These are phyloP conservation scores for Knufia fluminis DNA, from an alignment of 2,329 filamentous ascomycete species.

Conservation along the genomic window DNA sequence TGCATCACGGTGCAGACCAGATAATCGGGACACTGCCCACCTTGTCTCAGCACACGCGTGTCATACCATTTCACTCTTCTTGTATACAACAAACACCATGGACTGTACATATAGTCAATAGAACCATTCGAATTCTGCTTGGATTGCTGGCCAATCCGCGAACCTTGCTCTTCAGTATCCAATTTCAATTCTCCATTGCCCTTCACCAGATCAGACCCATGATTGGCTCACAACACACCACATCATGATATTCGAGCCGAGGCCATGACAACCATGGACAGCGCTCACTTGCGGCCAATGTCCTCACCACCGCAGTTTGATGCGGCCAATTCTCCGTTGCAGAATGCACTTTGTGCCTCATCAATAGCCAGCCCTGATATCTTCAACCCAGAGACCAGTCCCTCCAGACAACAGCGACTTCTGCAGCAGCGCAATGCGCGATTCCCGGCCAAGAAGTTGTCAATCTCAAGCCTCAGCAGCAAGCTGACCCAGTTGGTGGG, in stretches of 20 bases:
- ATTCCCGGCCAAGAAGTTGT: constrained; percentile 20
- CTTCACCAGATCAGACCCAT: neutral
- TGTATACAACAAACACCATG: neutral
- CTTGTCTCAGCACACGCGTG: neutral
- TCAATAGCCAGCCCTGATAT: neutral
- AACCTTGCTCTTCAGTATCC: neutral
- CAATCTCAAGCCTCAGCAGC: constrained; percentile 17
- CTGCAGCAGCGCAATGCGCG: constrained; percentile 20
- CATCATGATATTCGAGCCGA: neutral
- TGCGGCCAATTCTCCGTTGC: neutral
- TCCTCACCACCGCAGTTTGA: neutral
- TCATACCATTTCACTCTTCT: neutral
- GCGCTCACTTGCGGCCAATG: neutral
- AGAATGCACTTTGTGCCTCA: neutral
- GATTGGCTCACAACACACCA: neutral
- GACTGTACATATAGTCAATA: neutral
- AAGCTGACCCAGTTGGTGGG: constrained; percentile 15
- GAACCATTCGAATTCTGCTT: neutral
- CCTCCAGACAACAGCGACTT: constrained; percentile 17
- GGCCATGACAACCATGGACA: constrained; percentile 1
- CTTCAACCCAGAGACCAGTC: constrained; percentile 1
- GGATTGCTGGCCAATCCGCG: constrained; percentile 2
- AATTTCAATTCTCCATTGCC: neutral
- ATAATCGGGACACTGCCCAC: neutral
- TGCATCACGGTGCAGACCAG: neutral